Evolutionary conservation across 2,329 filamentous ascomycete species (phyloP).

Genomic region (Penicillium olsonii): DNA sequence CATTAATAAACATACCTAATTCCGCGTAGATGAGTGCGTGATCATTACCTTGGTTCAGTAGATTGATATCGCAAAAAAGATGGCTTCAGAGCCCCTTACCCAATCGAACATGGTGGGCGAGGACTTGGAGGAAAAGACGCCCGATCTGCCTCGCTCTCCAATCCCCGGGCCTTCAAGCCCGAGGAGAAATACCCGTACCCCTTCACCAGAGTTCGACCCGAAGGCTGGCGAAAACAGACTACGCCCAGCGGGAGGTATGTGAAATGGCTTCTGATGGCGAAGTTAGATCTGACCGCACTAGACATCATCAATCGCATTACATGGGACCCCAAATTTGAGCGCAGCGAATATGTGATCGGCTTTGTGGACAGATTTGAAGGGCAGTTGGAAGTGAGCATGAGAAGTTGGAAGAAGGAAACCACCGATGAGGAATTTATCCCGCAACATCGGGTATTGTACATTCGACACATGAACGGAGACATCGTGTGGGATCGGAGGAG

Average conservation of each 20-base stretch:
- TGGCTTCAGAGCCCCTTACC: background rate
- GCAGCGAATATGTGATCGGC: slow-evolving; percentile 52
- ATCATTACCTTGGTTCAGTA: background rate
- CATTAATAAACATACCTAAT: background rate
- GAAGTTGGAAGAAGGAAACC: slow-evolving; percentile 55
- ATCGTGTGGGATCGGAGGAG: slow-evolving; percentile 54
- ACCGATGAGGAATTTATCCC: slow-evolving; percentile 61
- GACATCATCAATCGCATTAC: slow-evolving; percentile 53
- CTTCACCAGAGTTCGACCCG: slow-evolving; percentile 3
- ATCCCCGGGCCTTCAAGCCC: background rate
- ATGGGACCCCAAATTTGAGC: slow-evolving; percentile 51
- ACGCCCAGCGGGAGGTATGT: slow-evolving; percentile 20
- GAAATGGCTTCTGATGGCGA: background rate
- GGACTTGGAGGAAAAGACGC: background rate
- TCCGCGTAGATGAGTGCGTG: background rate
- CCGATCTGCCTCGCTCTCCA: background rate
- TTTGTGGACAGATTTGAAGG: slow-evolving; percentile 57
- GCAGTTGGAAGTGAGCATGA: slow-evolving; percentile 49
- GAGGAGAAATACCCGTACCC: background rate
- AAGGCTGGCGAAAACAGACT: slow-evolving; percentile 20
- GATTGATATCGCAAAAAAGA: background rate
- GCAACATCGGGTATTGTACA: slow-evolving; percentile 55
- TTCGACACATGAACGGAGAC: slow-evolving; percentile 42
- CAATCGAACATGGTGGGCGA: background rate
- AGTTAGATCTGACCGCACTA: slow-evolving; percentile 3